A percentile compares a stretch with the other conserved stretches of the same genome.
Conservation (phyloP, 768 basidiomycete genomes). For the Exsudoporus frostii region DNA sequence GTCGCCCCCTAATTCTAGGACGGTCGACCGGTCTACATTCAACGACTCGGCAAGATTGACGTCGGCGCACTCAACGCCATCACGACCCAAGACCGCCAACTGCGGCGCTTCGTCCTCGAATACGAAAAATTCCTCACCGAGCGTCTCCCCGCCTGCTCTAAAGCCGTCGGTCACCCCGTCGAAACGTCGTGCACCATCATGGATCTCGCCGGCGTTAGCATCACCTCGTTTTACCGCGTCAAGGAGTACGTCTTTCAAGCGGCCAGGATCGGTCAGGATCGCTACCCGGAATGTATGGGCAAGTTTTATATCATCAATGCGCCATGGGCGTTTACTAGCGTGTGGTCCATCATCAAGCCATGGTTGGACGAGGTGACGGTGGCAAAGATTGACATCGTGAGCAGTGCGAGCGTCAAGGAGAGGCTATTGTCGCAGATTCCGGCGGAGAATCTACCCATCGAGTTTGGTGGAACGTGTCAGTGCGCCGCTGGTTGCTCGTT, state of each 20-base stretch:
- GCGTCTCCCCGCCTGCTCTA: slow-evolving; percentile 78
- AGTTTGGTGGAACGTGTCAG: slow-evolving; percentile 79
- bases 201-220: slow-evolving; percentile 70
- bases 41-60: slow-evolving; percentile 88
- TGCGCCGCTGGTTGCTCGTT: slow-evolving; percentile 81
- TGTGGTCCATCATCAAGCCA: slow-evolving; percentile 86
- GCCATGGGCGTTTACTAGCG: slow-evolving; percentile 86
- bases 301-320: slow-evolving; percentile 99
- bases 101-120: slow-evolving; percentile 85
- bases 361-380: slow-evolving; percentile 97
- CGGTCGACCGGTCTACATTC: slow-evolving; percentile 93
- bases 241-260: slow-evolving; percentile 86
- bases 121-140: slow-evolving; percentile 86
- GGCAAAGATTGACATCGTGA: slow-evolving; percentile 88
- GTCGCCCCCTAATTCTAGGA: slow-evolving; percentile 50
- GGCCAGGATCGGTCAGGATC: slow-evolving; percentile 78
- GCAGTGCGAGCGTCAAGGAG: slow-evolving; percentile 62
- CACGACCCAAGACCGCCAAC: slow-evolving; percentile 84
- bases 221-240: slow-evolving; percentile 84
- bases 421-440: slow-evolving; percentile 81
- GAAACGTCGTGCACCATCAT: slow-evolving; percentile 98
- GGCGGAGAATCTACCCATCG: slow-evolving; percentile 75
- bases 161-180: slow-evolving; percentile 75
- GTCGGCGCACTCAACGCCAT: slow-evolving; percentile 74
- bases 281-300: slow-evolving; percentile 94